Conservation (phyloP, 83 land plant species). For the Diphasiastrum complanatum region DNA sequence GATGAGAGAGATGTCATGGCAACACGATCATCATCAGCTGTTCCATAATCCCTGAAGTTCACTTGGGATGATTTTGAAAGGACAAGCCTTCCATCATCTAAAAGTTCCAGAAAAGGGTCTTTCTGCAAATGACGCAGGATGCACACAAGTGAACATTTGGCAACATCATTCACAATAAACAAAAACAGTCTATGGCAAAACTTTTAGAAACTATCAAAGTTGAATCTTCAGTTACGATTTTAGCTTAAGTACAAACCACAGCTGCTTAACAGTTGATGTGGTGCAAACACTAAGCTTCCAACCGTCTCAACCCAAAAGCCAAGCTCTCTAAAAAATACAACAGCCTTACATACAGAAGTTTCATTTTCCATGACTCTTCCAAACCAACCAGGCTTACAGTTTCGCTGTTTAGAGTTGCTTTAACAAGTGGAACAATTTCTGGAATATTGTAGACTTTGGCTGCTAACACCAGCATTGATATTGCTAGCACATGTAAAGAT, state of each 20-base stretch:
- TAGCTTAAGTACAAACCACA: no score
- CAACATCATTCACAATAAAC: not conserved
- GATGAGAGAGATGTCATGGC: constrained; percentile 39
- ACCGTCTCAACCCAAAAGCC: no score
- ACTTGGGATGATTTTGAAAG: constrained; percentile 24
- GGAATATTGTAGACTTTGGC: constrained; percentile 54
- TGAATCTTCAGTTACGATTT: not conserved
- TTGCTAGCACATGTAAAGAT: constrained; percentile 48
- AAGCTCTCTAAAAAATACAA: no score
- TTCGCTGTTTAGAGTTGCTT: constrained; percentile 29
- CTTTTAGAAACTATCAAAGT: not conserved
- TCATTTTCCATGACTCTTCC: no score
- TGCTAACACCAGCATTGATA: constrained; percentile 60
- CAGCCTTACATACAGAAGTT: no score
- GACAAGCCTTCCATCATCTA: constrained; percentile 51
- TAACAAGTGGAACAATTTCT: constrained; percentile 37
- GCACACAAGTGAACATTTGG: not conserved
- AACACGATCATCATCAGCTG: constrained; percentile 49
- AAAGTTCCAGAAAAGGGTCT: constrained; percentile 64
- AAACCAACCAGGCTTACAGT: constrained; percentile 40
- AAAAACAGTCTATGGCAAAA: not conserved
- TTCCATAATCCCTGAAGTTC: constrained; percentile 53
- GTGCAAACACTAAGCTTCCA: no score
- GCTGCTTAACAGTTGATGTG: no score
- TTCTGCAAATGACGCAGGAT: constrained; percentile 32